Percentiles rank a stretch among this genome's conserved stretches.
Evolutionary conservation across 805 yeast species (phyloP).

Genomic region (Yamadazyma endophytica): DNA sequence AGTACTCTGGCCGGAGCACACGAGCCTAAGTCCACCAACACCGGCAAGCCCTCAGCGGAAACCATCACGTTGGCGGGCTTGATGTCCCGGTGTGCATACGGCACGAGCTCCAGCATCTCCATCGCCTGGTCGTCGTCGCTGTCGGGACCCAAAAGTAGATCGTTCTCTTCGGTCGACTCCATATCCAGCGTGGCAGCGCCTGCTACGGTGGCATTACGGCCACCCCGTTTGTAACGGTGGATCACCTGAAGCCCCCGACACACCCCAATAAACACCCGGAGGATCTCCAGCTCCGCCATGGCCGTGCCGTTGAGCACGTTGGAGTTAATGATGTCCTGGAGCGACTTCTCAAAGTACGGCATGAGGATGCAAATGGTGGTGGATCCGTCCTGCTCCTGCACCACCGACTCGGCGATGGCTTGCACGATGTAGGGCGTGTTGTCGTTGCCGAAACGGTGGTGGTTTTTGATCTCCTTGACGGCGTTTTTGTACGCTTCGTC

Average conservation of each 20-base stretch:
- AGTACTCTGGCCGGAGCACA: conserved; percentile 58
- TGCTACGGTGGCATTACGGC: background rate
- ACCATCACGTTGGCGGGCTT: conserved; percentile 90
- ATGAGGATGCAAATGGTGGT: conserved; percentile 72
- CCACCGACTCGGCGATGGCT: conserved; percentile 65
- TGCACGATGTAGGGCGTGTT: conserved; percentile 61
- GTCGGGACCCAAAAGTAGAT: conserved; percentile 15
- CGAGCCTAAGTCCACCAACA: conserved; percentile 81
- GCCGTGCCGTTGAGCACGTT: conserved; percentile 51
- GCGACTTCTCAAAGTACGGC: conserved; percentile 69
- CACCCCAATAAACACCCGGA: conserved; percentile 61
- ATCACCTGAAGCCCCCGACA: conserved; percentile 71
- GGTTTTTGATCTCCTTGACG: conserved; percentile 71
- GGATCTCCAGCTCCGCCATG: conserved; percentile 61
- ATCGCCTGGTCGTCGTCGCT: conserved; percentile 22
- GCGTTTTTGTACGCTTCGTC: conserved; percentile 59
- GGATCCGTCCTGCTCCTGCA: conserved; percentile 75
- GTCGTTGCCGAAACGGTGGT: conserved; percentile 58
- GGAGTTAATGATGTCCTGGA: conserved; percentile 75
- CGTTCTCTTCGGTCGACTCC: conserved; percentile 25
- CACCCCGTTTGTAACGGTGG: conserved; percentile 53
- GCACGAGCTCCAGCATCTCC: conserved; percentile 40
- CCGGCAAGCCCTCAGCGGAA: conserved; percentile 68
- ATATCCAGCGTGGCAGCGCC: conserved; percentile 1
- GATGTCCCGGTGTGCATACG: conserved; percentile 82